Percentiles rank a stretch among this genome's conserved stretches.
Conservation (phyloP, 345 rosid species). For the Chamaenerion angustifolium region DNA sequence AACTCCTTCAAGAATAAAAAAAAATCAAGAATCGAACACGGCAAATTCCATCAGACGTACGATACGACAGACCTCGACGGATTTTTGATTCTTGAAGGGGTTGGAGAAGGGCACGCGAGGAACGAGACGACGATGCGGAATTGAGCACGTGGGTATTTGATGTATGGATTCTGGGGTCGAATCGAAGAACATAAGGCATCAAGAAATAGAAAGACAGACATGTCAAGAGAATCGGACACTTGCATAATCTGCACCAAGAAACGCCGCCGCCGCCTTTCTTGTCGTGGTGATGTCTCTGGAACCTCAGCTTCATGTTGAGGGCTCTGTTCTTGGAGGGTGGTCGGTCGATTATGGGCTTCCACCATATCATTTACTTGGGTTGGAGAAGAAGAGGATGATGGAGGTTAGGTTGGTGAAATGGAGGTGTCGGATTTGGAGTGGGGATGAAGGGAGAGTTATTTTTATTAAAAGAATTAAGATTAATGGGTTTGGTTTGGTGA, state of each 20-base stretch:
- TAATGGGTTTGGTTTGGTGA: too few species aligned
- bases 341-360: background rate
- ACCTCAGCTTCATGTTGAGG: conserved; percentile 29
- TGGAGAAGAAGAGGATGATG: background rate
- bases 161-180: conserved; percentile 29
- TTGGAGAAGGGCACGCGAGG: conserved; percentile 58
- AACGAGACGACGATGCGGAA: conserved; percentile 24
- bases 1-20: conserved; percentile 14
- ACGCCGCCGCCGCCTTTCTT: background rate
- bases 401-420: background rate
- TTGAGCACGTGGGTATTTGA: conserved; percentile 20
- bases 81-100: conserved; percentile 10
- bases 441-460: background rate
- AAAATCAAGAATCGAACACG: background rate
- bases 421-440: conserved; percentile 4
- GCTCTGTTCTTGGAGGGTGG: conserved; percentile 29
- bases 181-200: conserved; percentile 46
- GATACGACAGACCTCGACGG: too few species aligned
- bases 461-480: too few species aligned
- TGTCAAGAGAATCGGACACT: conserved; percentile 64
- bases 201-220: conserved; percentile 60
- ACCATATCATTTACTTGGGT: too few species aligned
- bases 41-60: too few species aligned
- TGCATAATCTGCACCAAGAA: conserved; percentile 47
- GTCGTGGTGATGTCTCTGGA: conserved; percentile 17